Evolutionary conservation across 2,329 filamentous ascomycete genomes (phyloP).

Genomic region (Fusarium liriodendri): DNA sequence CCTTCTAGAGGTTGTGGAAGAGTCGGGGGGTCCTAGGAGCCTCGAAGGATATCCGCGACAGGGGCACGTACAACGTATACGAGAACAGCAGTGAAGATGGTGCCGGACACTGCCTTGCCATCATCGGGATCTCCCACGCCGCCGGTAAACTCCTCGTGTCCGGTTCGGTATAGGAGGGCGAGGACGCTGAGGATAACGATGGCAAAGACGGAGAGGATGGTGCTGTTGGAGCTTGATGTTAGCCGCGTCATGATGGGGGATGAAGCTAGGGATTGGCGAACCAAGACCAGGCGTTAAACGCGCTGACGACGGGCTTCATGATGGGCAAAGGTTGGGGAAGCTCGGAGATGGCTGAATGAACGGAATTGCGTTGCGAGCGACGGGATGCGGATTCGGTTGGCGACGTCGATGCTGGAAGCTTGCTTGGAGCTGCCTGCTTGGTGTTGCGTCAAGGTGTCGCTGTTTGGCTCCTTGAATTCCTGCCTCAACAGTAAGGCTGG

Average conservation of each 20-base stretch:
- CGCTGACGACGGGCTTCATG: slow-evolving; percentile 96
- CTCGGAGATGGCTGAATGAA: neutral
- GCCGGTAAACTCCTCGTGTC: slow-evolving; percentile 87
- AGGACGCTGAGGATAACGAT: slow-evolving; percentile 73
- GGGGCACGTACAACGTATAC: slow-evolving; percentile 82
- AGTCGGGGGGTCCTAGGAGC: neutral
- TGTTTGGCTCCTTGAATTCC: slow-evolving; percentile 33
- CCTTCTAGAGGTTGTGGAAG: neutral
- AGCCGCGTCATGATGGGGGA: slow-evolving; percentile 34
- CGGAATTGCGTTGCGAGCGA: neutral
- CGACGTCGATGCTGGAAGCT: slow-evolving; percentile 35
- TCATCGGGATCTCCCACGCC: slow-evolving; percentile 77
- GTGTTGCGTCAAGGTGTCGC: slow-evolving; percentile 34
- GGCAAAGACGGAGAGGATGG: slow-evolving; percentile 74
- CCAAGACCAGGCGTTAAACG: slow-evolving; percentile 96
- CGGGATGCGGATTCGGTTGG: slow-evolving; percentile 14
- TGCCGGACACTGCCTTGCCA: slow-evolving; percentile 81
- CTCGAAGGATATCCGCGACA: neutral
- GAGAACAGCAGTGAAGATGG: slow-evolving; percentile 87
- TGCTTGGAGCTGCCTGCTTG: slow-evolving; percentile 32
- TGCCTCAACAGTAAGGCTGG: slow-evolving; percentile 45
- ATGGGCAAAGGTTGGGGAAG: slow-evolving; percentile 48
- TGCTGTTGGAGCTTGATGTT: slow-evolving; percentile 63
- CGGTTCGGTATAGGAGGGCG: slow-evolving; percentile 78
- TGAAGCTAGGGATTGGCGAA: slow-evolving; percentile 58